Evolutionary conservation across 2,329 filamentous ascomycete species (phyloP), one percentile per base, ranked within the genome.

Genomic region (Alternaria metachromatica): DNA sequence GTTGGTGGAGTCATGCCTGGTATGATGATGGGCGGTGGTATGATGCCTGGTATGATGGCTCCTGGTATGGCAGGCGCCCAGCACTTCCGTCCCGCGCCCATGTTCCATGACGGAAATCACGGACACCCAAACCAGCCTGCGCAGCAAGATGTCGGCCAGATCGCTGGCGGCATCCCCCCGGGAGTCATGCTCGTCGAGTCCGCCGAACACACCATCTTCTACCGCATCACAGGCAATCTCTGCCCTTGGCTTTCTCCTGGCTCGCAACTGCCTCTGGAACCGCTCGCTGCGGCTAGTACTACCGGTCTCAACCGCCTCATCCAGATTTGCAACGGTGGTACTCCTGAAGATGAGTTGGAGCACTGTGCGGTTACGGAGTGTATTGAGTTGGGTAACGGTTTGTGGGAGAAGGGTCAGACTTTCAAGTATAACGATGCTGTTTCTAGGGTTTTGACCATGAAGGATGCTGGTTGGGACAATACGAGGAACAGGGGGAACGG

Each of bases 331-430:
- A 72, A 75, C 12, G 70, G 73, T 10, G 65, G 68, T 3, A 55
- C 60, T n/a, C 26, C 50, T 1, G 49, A 50, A 0, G 72, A 69
- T 5, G 72, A 76, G n/a, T 71, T 69, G 25, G 67, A 75, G 51
- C 75, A 76, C 8, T 72, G 68, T 48, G 76, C 74, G 0, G 55
- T 79, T 11, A 77, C 74, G 1, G 75, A 79, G 69, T 78, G 76
- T 43, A 73, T 77, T 55, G 77, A 79, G 66, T 57, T 77, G 59
- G 76, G 74, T 3, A 76, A 72, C 63, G 77, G 76, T 6, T 15
- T 74, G 58, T 79, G 74, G 75, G 76, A 75, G 62, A 77, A 78
- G 66, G 76, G 78, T 1, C 72, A 74, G 62, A 78, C 74, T 20
- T 79, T 77, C 70, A 71, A 76, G 58, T 75, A 68, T 55, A 73